Evolutionary conservation across 2,329 filamentous ascomycete species (phyloP), one percentile per base, ranked within the genome.

Genomic region (Paecilomyces sp.): DNA sequence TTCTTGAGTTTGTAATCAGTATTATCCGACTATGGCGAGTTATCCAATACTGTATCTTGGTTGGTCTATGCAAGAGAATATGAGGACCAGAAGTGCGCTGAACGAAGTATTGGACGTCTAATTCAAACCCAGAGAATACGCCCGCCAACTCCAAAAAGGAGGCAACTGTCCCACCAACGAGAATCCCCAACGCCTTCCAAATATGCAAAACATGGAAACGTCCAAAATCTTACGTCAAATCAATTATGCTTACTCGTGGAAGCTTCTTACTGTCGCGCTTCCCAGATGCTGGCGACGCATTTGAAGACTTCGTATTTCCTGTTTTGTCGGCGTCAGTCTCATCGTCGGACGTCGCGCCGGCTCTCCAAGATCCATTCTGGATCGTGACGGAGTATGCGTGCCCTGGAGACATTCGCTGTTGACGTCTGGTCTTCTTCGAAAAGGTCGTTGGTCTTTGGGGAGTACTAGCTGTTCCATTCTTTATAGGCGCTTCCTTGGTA

Each of bases 181-280:
- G 41, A 9, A 47, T 7, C 41, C n/a, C 24, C 25, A 54, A 54
- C 22, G 52, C 52, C 52, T 4, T 22, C 52, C 5, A 54, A 33
- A 33, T 15, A 54, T 13, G 51, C 51, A 31, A 53, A 53, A 15
- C 2, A 53, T 15, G 13, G 15, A 41, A 55, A 58, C 11, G 31
- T 33, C 13, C 18, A 34, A 11, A 57, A 8, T 33, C 15, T 54
- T 50, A 63, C 34, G 51, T 68, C 62, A 74, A 61, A 60, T 74
- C 72, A 54, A 75, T 15, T 33, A 74, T 66, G 63, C 72, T 74
- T 18, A 74, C 72, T 33, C 72, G 71, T 25, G 68, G 55, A 25
- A 73, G 61, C 12, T 68, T 66, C 30, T 59, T 53, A 52, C 61
- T 57, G 52, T 22, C 59, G 57, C 55, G 41, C 55, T 58, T 53